Conservation (phyloP, 768 basidiomycete species). For the Rhizopogon vinicolor region DNA sequence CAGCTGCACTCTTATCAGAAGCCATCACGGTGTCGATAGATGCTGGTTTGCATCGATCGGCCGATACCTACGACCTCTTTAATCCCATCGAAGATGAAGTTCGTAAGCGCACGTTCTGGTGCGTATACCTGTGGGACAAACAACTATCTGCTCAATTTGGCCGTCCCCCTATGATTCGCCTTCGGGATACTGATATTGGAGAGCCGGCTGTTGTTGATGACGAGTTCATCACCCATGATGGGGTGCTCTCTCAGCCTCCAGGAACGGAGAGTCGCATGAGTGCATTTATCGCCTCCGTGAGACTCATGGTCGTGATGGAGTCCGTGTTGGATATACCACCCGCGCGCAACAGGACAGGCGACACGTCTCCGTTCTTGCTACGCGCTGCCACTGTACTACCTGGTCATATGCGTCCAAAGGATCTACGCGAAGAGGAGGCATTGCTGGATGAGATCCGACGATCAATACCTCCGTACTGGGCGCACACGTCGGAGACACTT, state of each 20-base stretch:
- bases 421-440: constrained; percentile 74
- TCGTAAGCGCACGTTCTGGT: constrained; percentile 94
- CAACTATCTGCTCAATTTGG: constrained; percentile 88
- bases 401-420: constrained; percentile 55
- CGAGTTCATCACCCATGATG: constrained; percentile 79
- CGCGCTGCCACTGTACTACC: constrained; percentile 67
- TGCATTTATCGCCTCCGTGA: constrained; percentile 73
- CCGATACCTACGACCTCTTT: constrained; percentile 83
- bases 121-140: constrained; percentile 96
- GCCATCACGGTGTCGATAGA: constrained; percentile 86
- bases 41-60: constrained; percentile 83
- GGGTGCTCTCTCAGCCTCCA: constrained; percentile 57
- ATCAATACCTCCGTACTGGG: constrained; percentile 73
- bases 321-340: constrained; percentile 82
- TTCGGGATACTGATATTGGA: constrained; percentile 88
- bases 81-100: constrained; percentile 89
- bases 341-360: constrained; percentile 47
- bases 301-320: constrained; percentile 86
- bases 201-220: constrained; percentile 87
- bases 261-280: constrained; percentile 74
- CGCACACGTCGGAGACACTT: constrained; percentile 75
- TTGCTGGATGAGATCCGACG: constrained; percentile 76
- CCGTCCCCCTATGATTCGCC: constrained; percentile 78
- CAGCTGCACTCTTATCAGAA: constrained; percentile 81
- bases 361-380: constrained; percentile 72